Base-by-base conservation (phyloP, 2,329 filamentous ascomycete genomes). In the Apiospora hydei region DNA sequence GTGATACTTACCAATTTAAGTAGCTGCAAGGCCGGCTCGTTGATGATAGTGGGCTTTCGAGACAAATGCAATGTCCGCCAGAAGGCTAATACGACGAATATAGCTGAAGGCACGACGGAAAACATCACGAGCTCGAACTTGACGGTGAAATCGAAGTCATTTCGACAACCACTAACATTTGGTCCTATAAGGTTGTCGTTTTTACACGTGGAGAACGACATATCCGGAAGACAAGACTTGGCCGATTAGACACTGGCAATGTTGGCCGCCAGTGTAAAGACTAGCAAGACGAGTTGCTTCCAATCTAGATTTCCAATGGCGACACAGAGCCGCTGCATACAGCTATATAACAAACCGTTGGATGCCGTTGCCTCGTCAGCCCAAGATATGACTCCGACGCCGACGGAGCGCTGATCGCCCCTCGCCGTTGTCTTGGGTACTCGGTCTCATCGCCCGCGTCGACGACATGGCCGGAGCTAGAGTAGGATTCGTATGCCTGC, bases 101-200 rank as follows among this genome's bases (percentile, higher is more conserved):
- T 70, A 1, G 80, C 75, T 0, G 82, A 77, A 0, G 86, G 86
- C 3, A 85, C 76, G 11, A 87, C 80, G 1, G 82, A 81, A n/a
- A 88, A 80, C 69, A 87, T 81, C 4, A 86, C 79, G 26, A 83
- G 80, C 75, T 88, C 86, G 70, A 88, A 88, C 41, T 80, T 81
- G 69, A 87, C 77, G 0, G 86, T 88, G 71, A 88, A 87, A 75
- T 88, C 86, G 71, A 88, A 88, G 72, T 85, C 82, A 69, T 79
- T 82, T 13, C 85, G 83, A 71, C 86, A 88, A 30, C 84, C 85
- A 13, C 74, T 74, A n/a, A 88, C 84, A 8, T 77, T 74, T 0
- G 86, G 86, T 3, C 86, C 85, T 26, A 87, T 81, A 30, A 81
- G 76, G 57, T 76, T 75, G 72, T 86, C 84, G 75, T 81, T 81